These are phyloP conservation scores for Decorospora gaudefroyi DNA, from an alignment of 2,329 filamentous ascomycete species.

Conservation along the genomic window DNA sequence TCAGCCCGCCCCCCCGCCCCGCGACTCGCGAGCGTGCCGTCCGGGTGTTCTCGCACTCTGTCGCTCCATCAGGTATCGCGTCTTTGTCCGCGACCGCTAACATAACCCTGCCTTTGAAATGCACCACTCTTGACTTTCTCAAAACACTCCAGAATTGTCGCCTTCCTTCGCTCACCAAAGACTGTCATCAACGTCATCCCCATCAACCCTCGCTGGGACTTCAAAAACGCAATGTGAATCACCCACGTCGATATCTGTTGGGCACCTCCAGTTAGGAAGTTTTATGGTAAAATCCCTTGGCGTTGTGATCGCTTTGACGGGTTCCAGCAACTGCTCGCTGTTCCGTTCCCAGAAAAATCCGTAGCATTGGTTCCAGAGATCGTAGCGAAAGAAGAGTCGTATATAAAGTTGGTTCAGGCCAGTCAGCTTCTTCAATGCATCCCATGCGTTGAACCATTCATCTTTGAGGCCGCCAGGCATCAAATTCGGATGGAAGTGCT, in stretches of 20 bases:
- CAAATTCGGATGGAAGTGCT: slow-evolving; percentile 8
- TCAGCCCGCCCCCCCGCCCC: background rate
- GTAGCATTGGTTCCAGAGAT: slow-evolving; percentile 9
- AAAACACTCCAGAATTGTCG: no score
- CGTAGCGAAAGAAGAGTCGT: slow-evolving; percentile 11
- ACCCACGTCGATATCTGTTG: slow-evolving; percentile 16
- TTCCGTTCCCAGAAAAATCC: slow-evolving; percentile 20
- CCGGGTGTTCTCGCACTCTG: slow-evolving; percentile 1
- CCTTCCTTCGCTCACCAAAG: no score
- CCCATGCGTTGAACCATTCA: slow-evolving; percentile 26
- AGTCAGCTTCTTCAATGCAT: slow-evolving; percentile 16
- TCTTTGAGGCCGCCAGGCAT: slow-evolving; percentile 2
- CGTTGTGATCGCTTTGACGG: slow-evolving; percentile 19
- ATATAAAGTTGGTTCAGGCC: slow-evolving; percentile 27
- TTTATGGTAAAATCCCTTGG: slow-evolving; percentile 22
- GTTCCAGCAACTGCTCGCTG: slow-evolving; percentile 15
- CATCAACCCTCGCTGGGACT: slow-evolving; percentile 6
- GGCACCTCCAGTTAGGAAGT: slow-evolving; percentile 23
- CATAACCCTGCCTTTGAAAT: no score
- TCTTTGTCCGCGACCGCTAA: no score
- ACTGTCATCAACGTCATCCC: background rate
- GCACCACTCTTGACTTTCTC: no score
- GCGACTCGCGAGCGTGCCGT: background rate
- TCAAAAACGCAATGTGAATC: slow-evolving; percentile 14
- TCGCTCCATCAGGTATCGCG: slow-evolving; percentile 8